Conservation (phyloP, 331 rosid genomes). For the Spiraea crenata region DNA sequence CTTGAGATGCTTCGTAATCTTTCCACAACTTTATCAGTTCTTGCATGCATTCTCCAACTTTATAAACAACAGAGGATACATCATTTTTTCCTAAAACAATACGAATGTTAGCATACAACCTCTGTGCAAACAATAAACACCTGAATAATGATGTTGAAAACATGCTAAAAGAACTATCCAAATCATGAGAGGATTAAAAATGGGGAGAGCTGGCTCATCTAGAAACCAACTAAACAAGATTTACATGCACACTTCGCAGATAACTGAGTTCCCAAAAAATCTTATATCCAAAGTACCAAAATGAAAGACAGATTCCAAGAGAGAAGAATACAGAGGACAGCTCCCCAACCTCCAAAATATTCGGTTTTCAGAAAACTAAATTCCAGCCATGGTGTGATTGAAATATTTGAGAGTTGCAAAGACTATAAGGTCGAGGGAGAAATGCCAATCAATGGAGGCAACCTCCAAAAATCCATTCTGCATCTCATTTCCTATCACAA, state of each 20-base stretch:
- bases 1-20: constrained; percentile 59
- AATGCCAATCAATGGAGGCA: not conserved
- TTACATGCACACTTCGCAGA: not conserved
- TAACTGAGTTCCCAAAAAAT: not conserved
- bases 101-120: constrained; percentile 19
- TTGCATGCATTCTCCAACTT: constrained; percentile 96
- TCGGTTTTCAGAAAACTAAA: not conserved
- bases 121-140: constrained; percentile 25
- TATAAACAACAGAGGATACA: constrained; percentile 69
- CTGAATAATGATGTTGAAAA: not conserved
- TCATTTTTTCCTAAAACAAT: constrained; percentile 72
- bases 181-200: not conserved
- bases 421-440: not conserved
- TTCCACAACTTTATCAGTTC: constrained; percentile 82
- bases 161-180: not conserved
- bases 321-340: not conserved
- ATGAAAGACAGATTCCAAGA: not conserved
- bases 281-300: not conserved
- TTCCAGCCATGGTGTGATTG: not conserved
- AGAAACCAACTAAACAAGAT: too few species aligned
- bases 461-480: not conserved
- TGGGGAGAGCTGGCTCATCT: not conserved
- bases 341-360: not conserved
- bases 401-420: not conserved
- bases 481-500: not conserved